Percentiles rank a stretch among this genome's conserved stretches.
phyloP scores from a whole-genome alignment of 23 red algal genomes.

The Gracilariopsis chorda region DNA sequence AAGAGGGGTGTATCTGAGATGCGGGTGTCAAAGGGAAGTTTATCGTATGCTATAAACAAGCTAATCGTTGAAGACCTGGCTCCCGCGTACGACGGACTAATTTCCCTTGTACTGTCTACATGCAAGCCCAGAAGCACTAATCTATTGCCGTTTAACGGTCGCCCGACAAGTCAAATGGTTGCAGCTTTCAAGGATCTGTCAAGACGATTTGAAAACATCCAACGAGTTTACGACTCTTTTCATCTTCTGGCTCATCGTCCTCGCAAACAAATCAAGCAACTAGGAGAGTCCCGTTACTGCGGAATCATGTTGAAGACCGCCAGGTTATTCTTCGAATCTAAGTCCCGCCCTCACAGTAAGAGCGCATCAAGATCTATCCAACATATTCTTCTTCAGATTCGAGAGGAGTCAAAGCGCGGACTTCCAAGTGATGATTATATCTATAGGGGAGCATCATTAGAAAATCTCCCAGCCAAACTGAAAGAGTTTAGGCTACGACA shows the following conservation, averaged over 20 bases:
- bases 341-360: background rate
- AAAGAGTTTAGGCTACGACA: background rate
- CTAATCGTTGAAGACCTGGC: background rate
- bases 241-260: background rate
- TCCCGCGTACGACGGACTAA: background rate
- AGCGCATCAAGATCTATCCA: background rate
- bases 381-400: background rate
- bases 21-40: background rate
- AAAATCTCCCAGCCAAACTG: background rate
- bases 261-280: background rate
- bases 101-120: background rate
- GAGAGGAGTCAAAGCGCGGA: background rate
- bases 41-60: background rate
- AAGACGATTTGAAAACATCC: background rate
- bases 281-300: background rate
- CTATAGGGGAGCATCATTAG: background rate
- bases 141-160: background rate
- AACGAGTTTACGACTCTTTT: background rate
- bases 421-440: background rate
- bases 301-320: background rate
- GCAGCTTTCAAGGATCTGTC: background rate
- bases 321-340: background rate
- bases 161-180: background rate
- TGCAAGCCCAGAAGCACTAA: background rate
- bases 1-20: background rate